Conservation (phyloP, 306 rosid species). For the Cicer cuneatum region DNA sequence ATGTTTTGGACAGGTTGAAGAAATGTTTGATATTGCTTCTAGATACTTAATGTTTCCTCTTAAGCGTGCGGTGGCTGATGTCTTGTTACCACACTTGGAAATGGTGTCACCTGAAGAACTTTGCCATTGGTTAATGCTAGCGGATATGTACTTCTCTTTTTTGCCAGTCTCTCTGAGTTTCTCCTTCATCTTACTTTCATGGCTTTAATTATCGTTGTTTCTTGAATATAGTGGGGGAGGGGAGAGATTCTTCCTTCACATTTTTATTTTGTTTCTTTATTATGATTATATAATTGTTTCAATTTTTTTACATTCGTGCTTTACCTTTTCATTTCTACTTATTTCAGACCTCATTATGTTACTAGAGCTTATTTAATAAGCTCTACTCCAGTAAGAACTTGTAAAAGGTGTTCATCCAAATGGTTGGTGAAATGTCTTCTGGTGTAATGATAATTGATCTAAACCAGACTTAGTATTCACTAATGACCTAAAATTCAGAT, state of each 20-base stretch:
- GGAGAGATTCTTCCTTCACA: constrained; percentile 7
- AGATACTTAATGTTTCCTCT: constrained; percentile 91
- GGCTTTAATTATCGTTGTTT: constrained; percentile 10
- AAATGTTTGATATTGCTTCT: constrained; percentile 90
- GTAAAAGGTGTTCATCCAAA: not conserved
- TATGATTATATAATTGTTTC: constrained; percentile 27
- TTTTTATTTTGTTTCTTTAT: constrained; percentile 24
- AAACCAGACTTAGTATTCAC: constrained; percentile 19
- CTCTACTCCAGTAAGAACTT: not conserved
- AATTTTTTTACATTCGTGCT: constrained; percentile 30
- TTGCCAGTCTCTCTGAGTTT: constrained; percentile 32
- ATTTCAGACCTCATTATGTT: constrained; percentile 10
- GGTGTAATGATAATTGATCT: constrained; percentile 21
- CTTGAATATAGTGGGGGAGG: not conserved
- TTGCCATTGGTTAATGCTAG: constrained; percentile 83
- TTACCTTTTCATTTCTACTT: constrained; percentile 12
- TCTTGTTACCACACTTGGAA: constrained; percentile 79
- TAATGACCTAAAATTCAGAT: constrained; percentile 12
- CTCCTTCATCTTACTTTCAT: constrained; percentile 32
- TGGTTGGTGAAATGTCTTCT: constrained; percentile 2
- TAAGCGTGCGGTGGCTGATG: constrained; percentile 94
- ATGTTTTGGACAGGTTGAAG: constrained; percentile 71
- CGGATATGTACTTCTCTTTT: constrained; percentile 73
- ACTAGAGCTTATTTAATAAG: constrained; percentile 1
- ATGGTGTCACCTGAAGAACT: constrained; percentile 81